Evolutionary conservation across 2,329 filamentous ascomycete genomes (phyloP).

Genomic region (Cordyceps militaris): DNA sequence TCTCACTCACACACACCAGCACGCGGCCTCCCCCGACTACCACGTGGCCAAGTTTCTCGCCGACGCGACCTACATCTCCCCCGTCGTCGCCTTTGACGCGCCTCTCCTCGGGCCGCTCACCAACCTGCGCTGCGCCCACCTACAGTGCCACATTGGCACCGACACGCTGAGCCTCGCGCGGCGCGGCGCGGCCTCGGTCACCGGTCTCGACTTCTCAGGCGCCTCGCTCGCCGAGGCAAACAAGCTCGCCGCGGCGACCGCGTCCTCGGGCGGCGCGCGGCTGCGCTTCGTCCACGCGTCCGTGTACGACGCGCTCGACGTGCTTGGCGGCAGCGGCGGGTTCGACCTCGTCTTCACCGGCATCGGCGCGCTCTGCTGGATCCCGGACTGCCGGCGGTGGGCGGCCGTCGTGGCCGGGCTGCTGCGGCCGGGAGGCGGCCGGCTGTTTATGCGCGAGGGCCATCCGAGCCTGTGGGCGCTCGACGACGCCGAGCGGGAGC

Average conservation of each 20-base stretch:
- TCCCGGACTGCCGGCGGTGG: constrained; percentile 12
- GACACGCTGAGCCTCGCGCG: constrained; percentile 16
- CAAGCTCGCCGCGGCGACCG: constrained; percentile 14
- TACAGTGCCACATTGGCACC: constrained; percentile 18
- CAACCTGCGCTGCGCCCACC: constrained; percentile 13
- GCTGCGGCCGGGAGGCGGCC: constrained; percentile 12
- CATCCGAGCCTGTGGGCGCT: constrained; percentile 14
- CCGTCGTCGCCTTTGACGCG: constrained; percentile 12
- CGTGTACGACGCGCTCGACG: constrained; percentile 9
- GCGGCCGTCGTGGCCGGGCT: constrained; percentile 13
- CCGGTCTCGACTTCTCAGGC: constrained; percentile 15
- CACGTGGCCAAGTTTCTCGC: constrained; percentile 8
- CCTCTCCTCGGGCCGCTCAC: constrained; percentile 11
- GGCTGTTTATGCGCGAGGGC: constrained; percentile 15
- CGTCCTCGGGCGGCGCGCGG: no score
- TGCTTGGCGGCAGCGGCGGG: not conserved
- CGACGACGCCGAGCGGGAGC: not conserved
- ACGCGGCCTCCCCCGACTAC: constrained; percentile 13
- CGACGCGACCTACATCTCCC: constrained; percentile 3
- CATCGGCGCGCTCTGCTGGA: constrained; percentile 16
- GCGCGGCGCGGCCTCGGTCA: constrained; percentile 15
- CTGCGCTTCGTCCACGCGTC: constrained; percentile 16
- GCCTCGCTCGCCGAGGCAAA: constrained; percentile 12
- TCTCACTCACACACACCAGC: not conserved
- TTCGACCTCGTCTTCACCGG: constrained; percentile 17